phyloP scores from a whole-genome alignment of 768 basidiomycete genomes.

The Mycena rosella region DNA sequence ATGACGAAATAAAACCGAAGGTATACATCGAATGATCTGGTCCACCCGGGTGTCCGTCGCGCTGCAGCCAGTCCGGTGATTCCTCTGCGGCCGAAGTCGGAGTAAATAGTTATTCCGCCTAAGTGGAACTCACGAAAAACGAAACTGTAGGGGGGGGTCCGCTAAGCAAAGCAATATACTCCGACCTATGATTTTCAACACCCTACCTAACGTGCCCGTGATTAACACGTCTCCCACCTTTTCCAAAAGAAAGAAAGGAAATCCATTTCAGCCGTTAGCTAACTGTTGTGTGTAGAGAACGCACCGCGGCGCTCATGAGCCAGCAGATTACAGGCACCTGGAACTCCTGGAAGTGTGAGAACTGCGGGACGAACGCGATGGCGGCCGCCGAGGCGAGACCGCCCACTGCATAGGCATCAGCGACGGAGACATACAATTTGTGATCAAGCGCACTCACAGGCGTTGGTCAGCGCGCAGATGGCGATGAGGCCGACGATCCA shows the following conservation, averaged over 20 bases:
- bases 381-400: constrained; percentile 39
- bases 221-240: constrained; percentile 44
- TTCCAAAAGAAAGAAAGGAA: background rate
- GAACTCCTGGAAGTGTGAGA: constrained; percentile 40
- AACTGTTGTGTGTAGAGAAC: background rate
- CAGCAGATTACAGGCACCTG: constrained; percentile 35
- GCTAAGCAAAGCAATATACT: no score
- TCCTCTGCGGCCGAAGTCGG: constrained; percentile 39
- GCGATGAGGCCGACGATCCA: constrained; percentile 27
- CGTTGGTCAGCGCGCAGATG: constrained; percentile 32
- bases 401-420: constrained; percentile 18
- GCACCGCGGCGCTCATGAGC: constrained; percentile 32
- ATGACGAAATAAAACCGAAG: constrained; percentile 10
- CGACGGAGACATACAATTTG: background rate
- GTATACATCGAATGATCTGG: constrained; percentile 51
- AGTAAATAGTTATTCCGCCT: no score
- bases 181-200: no score
- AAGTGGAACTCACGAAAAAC: constrained; percentile 29
- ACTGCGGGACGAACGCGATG: constrained; percentile 38
- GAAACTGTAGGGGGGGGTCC: constrained; percentile 14
- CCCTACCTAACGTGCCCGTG: constrained; percentile 28
- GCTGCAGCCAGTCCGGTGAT: constrained; percentile 51
- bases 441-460: constrained; percentile 33
- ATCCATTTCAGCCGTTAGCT: background rate
- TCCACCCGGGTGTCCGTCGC: constrained; percentile 54